Base-by-base conservation (phyloP, 192 early-diverging fungal species). In the Spinellus fusiger region DNA sequence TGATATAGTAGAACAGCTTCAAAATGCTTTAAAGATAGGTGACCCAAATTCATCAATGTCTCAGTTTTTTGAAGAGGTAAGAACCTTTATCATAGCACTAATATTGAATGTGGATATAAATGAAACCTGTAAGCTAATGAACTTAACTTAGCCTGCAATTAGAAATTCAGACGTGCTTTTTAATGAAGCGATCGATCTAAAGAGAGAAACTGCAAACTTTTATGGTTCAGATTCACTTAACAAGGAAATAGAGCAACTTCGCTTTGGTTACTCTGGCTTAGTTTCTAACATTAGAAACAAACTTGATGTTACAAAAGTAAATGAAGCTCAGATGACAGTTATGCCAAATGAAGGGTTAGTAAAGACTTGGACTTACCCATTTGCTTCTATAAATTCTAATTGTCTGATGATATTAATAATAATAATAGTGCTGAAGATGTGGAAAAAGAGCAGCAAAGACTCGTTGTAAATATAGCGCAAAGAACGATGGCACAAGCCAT, bases 401-500 rank as follows among this genome's bases (percentile, higher is more conserved):
- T 13, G 13, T 44, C 13, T 44, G 18, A n/a, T n/a, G 3, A 44
- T 18, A n/a, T 12, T n/a, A 44, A 10, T 31, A n/a, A 9, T 46
- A 2, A n/a, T 12, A 32, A 34, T 34, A 70, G 51, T 28, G 68
- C 62, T 25, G 68, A 56, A 25, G 73, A 79, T 27, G 50, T 65
- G 12, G 61, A 49, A 18, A 67, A 49, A 7, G 71, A 80, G 26
- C 76, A 85, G 28, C 86, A 89, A 65, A 28, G 16, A n/a, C 35
- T 65, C 7, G 62, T 88, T 1, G 25, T 37, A 9, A 18, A 58
- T 27, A 59, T 86, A 16, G 56, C 71, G 5, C 61, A 68, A 20
- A 72, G 90, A 35, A 83, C 83, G 2, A 64, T 90, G 5, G 80
- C 93, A 13, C 71, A 89, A 5, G 77, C 89, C 3, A 32, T 81